Percentiles rank a stretch among this genome's conserved stretches.
Conservation (phyloP, 2,329 filamentous ascomycete genomes). For the Sordariomycetes sp. region DNA sequence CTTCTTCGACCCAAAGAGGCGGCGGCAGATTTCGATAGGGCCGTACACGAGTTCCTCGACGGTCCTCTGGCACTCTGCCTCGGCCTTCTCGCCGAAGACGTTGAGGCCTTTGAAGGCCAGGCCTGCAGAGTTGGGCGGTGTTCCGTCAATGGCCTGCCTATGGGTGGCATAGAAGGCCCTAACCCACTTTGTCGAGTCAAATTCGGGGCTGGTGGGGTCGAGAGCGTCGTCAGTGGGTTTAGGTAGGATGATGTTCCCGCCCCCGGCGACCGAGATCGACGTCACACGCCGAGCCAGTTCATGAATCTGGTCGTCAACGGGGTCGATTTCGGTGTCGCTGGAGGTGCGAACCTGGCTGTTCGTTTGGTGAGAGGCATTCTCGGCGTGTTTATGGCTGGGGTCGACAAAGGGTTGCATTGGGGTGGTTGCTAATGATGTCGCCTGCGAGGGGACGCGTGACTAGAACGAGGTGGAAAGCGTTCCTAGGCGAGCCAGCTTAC, state of each 20-base stretch:
- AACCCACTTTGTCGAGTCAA: slow-evolving; percentile 28
- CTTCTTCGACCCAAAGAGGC: slow-evolving; percentile 11
- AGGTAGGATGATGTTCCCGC: slow-evolving; percentile 13
- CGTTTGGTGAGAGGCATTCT: too few species aligned
- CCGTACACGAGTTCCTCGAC: slow-evolving; percentile 21
- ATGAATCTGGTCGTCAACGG: slow-evolving; percentile 9
- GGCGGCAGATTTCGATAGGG: slow-evolving; percentile 13
- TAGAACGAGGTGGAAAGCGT: too few species aligned
- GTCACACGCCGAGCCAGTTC: slow-evolving; percentile 16
- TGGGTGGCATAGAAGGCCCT: slow-evolving; percentile 19
- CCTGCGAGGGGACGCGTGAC: too few species aligned
- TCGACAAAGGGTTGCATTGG: too few species aligned
- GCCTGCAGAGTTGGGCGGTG: slow-evolving; percentile 17
- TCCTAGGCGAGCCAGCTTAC: too few species aligned
- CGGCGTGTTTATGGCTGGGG: too few species aligned
- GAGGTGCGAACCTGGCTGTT: too few species aligned
- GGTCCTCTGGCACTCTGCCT: slow-evolving; percentile 27
- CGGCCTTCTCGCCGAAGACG: slow-evolving; percentile 25
- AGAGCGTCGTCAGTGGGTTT: slow-evolving; percentile 13
- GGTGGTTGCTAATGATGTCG: too few species aligned
- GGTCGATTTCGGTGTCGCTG: not conserved
- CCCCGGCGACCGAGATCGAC: slow-evolving; percentile 10
- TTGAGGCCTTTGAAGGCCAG: slow-evolving; percentile 27
- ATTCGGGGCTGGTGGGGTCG: slow-evolving; percentile 23
- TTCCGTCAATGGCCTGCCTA: slow-evolving; percentile 12